Evolutionary conservation across 257 asterid genomes (phyloP).

Genomic region (Solanum chilense): DNA sequence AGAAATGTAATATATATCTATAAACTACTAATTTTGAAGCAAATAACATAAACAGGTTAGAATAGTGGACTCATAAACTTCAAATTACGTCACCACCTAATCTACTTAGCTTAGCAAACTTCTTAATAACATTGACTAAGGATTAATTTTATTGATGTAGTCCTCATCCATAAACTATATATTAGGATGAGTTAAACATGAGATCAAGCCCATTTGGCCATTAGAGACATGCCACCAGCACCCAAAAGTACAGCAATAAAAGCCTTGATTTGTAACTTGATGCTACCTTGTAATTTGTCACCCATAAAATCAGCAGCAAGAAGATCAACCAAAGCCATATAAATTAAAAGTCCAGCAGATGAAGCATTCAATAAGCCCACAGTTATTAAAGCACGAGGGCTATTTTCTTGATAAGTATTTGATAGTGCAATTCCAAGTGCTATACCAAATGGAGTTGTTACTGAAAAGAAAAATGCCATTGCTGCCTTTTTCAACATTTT

Average conservation of each 20-base stretch:
- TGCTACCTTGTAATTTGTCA: conserved; percentile 22
- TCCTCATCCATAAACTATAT: not conserved
- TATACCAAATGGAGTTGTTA: conserved; percentile 35
- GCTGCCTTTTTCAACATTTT: conserved; percentile 4
- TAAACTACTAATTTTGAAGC: not conserved
- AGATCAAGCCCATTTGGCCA: conserved; percentile 34
- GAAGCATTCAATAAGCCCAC: conserved; percentile 30
- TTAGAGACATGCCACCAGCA: conserved; percentile 35
- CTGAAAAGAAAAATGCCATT: conserved; percentile 33
- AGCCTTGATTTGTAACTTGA: conserved; percentile 16
- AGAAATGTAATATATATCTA: too few species aligned
- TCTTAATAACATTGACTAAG: not conserved
- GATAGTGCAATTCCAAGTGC: conserved; percentile 25
- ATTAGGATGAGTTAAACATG: not conserved
- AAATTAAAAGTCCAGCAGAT: conserved; percentile 30
- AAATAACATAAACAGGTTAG: not conserved
- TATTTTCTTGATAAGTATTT: conserved; percentile 18
- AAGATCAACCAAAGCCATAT: conserved; percentile 38
- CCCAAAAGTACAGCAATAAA: conserved; percentile 23
- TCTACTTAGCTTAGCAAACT: not conserved
- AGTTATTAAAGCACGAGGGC: conserved; percentile 20
- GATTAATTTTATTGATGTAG: not conserved
- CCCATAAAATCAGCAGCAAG: conserved; percentile 40
- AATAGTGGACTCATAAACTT: not conserved
- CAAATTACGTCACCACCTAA: not conserved